phyloP scores from a whole-genome alignment of 768 basidiomycete genomes.

The Tulasnella sp. region DNA sequence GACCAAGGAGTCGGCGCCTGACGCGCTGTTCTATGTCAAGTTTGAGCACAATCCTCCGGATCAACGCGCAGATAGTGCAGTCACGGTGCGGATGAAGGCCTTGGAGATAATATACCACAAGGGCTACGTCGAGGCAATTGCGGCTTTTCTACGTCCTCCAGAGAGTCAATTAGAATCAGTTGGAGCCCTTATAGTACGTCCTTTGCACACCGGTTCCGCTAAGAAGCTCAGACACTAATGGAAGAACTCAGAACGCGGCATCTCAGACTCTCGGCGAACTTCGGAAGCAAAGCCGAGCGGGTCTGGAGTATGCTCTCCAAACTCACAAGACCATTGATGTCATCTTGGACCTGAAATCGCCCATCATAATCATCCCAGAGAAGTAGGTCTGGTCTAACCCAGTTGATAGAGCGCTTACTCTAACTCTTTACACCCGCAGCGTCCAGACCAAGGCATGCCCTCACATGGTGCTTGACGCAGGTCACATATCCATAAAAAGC shows the following conservation, averaged over 20 bases:
- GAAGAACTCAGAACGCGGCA: conserved; percentile 58
- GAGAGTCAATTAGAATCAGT: conserved; percentile 92
- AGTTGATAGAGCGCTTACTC: background rate
- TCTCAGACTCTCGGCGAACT: conserved; percentile 89
- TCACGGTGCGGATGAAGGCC: conserved; percentile 83
- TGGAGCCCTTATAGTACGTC: conserved; percentile 71
- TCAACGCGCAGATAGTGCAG: conserved; percentile 78
- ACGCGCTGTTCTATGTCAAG: conserved; percentile 75
- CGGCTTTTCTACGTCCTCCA: conserved; percentile 86
- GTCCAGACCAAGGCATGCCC: conserved; percentile 66
- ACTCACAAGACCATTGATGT: conserved; percentile 92
- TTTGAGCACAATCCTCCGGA: conserved; percentile 90
- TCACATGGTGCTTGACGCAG: conserved; percentile 88
- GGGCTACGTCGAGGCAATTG: conserved; percentile 86
- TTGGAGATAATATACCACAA: conserved; percentile 96
- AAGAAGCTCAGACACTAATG: background rate
- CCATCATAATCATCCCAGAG: conserved; percentile 94
- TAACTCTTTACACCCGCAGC: conserved; percentile 31
- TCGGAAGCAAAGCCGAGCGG: conserved; percentile 85
- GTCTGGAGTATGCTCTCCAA: conserved; percentile 85
- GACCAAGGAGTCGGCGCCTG: conserved; percentile 20
- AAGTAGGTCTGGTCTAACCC: conserved; percentile 39
- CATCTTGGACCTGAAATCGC: conserved; percentile 93
- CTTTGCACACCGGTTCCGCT: background rate
- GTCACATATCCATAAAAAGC: conserved; percentile 89